phyloP scores from a whole-genome alignment of 345 rosid genomes.

The Rhodomyrtus tomentosa region DNA sequence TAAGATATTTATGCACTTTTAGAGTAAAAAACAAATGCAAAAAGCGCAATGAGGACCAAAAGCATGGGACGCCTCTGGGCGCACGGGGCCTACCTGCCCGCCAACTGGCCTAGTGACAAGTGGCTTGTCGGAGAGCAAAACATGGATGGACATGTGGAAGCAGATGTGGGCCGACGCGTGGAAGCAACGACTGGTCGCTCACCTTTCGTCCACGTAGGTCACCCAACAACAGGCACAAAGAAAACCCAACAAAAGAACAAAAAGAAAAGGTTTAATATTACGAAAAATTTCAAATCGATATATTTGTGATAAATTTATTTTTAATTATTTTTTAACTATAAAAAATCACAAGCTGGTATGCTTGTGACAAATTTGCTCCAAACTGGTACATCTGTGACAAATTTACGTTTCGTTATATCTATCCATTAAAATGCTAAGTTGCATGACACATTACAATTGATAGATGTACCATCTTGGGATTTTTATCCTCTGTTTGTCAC shows the following conservation, averaged over 20 bases:
- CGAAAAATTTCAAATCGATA: too few relatives aligned
- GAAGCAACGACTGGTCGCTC: neutral
- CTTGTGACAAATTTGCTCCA: too few relatives aligned
- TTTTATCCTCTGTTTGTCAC: too few relatives aligned
- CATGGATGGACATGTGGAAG: neutral
- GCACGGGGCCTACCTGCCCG: neutral
- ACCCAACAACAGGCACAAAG: neutral
- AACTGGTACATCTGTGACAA: too few relatives aligned
- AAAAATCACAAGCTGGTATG: too few relatives aligned
- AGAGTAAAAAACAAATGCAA: neutral
- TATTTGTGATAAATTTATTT: too few relatives aligned
- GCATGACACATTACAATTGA: too few relatives aligned
- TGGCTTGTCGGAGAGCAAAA: neutral
- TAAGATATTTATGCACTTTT: neutral
- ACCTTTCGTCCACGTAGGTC: neutral
- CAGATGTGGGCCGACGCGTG: neutral
- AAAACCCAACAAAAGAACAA: neutral
- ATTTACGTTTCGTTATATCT: too few relatives aligned
- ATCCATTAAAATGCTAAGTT: too few relatives aligned
- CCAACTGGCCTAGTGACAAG: neutral
- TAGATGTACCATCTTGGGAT: too few relatives aligned
- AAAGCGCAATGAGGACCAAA: neutral
- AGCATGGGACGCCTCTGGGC: too few relatives aligned
- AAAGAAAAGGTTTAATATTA: fast-evolving
- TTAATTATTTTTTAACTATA: too few relatives aligned